These are phyloP conservation scores for Pythium periplocum DNA, from an alignment of 352 stramenopile species.

Conservation along the genomic window DNA sequence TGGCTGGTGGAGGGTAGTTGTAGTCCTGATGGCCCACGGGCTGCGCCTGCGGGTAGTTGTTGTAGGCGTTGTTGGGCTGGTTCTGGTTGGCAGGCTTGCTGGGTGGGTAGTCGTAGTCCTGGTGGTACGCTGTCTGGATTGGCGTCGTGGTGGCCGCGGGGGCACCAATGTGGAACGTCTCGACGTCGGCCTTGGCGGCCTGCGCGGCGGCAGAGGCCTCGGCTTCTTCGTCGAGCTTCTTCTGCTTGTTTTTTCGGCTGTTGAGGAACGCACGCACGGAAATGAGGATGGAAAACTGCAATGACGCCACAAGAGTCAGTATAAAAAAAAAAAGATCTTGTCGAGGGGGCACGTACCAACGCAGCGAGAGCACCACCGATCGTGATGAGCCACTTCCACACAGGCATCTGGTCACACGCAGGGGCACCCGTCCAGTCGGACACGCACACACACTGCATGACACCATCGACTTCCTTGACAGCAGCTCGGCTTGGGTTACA, in stretches of 20 bases:
- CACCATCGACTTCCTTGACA: neutral
- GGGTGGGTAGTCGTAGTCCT: too few relatives aligned
- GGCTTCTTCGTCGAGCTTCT: conserved; percentile 10
- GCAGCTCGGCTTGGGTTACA: too few relatives aligned
- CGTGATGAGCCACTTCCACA: conserved; percentile 41
- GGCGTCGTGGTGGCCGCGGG: too few relatives aligned
- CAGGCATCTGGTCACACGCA: conserved; percentile 27
- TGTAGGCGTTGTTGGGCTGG: conserved; percentile 5
- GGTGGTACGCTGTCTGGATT: too few relatives aligned
- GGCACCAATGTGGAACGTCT: conserved; percentile 20
- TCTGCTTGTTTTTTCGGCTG: conserved; percentile 22
- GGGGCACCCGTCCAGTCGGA: conserved; percentile 38
- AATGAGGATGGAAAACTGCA: conserved; percentile 25
- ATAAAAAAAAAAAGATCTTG: conserved; percentile 5
- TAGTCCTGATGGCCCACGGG: neutral
- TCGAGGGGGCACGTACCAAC: conserved; percentile 14
- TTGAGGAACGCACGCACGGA: conserved; percentile 25
- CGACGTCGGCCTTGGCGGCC: conserved; percentile 15
- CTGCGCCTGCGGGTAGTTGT: conserved; percentile 9
- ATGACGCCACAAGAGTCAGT: neutral
- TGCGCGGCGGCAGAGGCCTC: conserved; percentile 5
- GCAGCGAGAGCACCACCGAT: conserved; percentile 36
- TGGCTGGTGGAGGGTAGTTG: conserved; percentile 15
- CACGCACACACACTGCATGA: conserved; percentile 26
- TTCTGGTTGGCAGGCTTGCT: conserved; percentile 9